These are phyloP conservation scores for Microthlaspi erraticum DNA, from an alignment of 345 rosid species.

Conservation along the genomic window DNA sequence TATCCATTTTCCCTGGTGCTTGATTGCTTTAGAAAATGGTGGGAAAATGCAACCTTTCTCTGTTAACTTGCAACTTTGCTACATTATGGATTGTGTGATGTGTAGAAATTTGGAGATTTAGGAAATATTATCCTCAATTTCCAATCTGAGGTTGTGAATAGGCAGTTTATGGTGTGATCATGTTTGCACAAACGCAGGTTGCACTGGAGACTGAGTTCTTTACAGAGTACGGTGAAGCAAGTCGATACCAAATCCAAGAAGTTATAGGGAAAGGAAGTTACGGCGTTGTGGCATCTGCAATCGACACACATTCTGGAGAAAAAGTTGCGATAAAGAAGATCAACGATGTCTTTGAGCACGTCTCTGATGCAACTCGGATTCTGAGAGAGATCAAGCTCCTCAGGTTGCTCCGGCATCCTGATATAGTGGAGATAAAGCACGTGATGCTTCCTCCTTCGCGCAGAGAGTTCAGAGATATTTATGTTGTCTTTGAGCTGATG, in stretches of 20 bases:
- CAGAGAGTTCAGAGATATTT: conserved; percentile 91
- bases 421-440: conserved; percentile 91
- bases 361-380: conserved; percentile 98
- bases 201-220: conserved; percentile 78
- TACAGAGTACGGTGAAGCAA: conserved; percentile 96
- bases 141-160: conserved; percentile 20
- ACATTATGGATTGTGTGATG: neutral
- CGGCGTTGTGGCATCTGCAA: conserved; percentile 94
- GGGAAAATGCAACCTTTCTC: conserved; percentile 3
- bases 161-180: conserved; percentile 18
- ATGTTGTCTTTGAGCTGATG: conserved; percentile 96
- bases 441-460: conserved; percentile 99
- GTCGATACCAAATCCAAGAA: conserved; percentile 87
- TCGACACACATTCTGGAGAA: conserved; percentile 84
- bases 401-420: conserved; percentile 92
- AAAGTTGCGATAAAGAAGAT: conserved; percentile 95
- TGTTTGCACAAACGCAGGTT: conserved; percentile 49
- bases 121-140: neutral
- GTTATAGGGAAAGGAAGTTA: conserved; percentile 98
- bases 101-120: neutral
- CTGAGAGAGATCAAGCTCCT: conserved; percentile 97
- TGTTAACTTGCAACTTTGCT: conserved; percentile 10
- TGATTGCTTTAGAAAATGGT: neutral
- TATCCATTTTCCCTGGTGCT: neutral
- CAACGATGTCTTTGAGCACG: conserved; percentile 96